phyloP scores from a whole-genome alignment of 148 eudicot genomes.

The Amaranthus palmeri region DNA sequence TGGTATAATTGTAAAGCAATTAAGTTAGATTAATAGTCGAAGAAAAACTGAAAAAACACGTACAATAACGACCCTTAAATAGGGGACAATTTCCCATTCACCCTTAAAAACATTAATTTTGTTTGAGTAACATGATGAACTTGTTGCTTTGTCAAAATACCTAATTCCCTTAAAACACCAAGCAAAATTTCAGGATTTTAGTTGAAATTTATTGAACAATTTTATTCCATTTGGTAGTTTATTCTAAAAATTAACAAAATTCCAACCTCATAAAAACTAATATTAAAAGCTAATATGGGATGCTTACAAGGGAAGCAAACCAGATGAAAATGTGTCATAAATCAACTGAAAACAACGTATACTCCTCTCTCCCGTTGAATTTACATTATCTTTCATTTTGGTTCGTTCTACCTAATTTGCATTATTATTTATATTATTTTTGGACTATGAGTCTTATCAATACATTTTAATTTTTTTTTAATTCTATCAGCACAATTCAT shows the following conservation, averaged over 20 bases:
- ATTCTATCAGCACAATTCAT: too few relatives aligned
- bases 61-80: neutral
- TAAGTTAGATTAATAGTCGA: too few relatives aligned
- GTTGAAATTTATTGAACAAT: slow-evolving; percentile 19
- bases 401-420: too few relatives aligned
- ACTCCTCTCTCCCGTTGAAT: too few relatives aligned
- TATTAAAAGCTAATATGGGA: neutral
- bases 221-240: slow-evolving; percentile 2
- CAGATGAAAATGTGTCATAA: slow-evolving; percentile 18
- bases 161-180: slow-evolving; percentile 1
- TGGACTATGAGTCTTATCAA: too few relatives aligned
- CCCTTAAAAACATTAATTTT: neutral
- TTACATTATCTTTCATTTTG: too few relatives aligned
- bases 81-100: neutral
- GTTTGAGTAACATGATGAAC: neutral
- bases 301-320: slow-evolving; percentile 29
- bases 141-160: slow-evolving; percentile 5
- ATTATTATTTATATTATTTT: too few relatives aligned
- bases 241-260: slow-evolving; percentile 9
- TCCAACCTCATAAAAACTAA: slow-evolving; percentile 15
- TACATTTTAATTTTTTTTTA: too few relatives aligned
- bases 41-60: neutral
- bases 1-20: too few relatives aligned
- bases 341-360: slow-evolving; percentile 16
- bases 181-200: slow-evolving; percentile 17